Evolutionary conservation across 2,329 filamentous ascomycete species (phyloP).

Genomic region (Venturia effusa): DNA sequence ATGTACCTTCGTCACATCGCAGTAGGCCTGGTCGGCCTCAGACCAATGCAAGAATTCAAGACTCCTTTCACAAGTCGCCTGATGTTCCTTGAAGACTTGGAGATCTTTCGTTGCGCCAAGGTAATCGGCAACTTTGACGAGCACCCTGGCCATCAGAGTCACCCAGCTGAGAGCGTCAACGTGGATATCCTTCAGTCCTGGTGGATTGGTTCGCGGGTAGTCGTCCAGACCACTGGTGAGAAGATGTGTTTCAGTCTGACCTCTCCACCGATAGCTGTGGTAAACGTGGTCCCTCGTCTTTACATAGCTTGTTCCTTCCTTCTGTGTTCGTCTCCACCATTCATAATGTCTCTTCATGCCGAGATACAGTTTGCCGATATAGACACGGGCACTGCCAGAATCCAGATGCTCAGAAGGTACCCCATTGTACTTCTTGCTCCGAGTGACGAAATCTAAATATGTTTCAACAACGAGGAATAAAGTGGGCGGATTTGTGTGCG

Average conservation of each 20-base stretch:
- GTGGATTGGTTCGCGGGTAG: slow-evolving; percentile 82
- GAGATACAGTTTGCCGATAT: slow-evolving; percentile 70
- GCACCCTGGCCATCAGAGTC: slow-evolving; percentile 77
- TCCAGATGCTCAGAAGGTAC: slow-evolving; percentile 57
- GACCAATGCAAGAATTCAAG: slow-evolving; percentile 88
- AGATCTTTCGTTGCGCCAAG: slow-evolving; percentile 65
- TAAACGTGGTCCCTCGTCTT: background rate
- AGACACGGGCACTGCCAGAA: slow-evolving; percentile 55
- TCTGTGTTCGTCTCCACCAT: slow-evolving; percentile 92
- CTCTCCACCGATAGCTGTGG: slow-evolving; percentile 42
- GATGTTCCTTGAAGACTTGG: slow-evolving; percentile 54
- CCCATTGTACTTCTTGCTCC: slow-evolving; percentile 22
- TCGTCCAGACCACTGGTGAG: slow-evolving; percentile 88
- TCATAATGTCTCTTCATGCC: slow-evolving; percentile 79
- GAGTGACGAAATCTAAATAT: slow-evolving; percentile 68
- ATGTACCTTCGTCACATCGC: slow-evolving; percentile 80
- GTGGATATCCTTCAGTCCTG: slow-evolving; percentile 85
- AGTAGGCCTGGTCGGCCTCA: slow-evolving; percentile 68
- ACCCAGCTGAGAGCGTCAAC: slow-evolving; percentile 91
- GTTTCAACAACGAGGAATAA: slow-evolving; percentile 80
- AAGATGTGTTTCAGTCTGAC: slow-evolving; percentile 69
- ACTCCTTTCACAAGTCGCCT: slow-evolving; percentile 67
- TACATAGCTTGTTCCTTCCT: slow-evolving; percentile 35
- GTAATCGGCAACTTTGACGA: slow-evolving; percentile 63
- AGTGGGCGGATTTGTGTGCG: slow-evolving; percentile 94